Conservation (phyloP, 176 grass and related monocot genomes). For the Hordeum vulgare region MorexV3_pseudomolecules_assembly NC_058523.1:140108087-140108586, state of each 20-base stretch:
- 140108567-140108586: neutral
- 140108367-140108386: neutral
- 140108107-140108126: no score
- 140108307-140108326: neutral
- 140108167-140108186: no score
- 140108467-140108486: slow-evolving; percentile 1
- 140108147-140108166: no score
- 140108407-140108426: neutral
- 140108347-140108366: neutral
- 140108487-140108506: neutral
- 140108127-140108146: no score
- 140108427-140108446: neutral
- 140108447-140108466: neutral
- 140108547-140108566: neutral
- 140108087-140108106: no score
- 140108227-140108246: neutral
- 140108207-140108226: no score
- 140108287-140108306: neutral
- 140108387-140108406: neutral
- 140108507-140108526: neutral
- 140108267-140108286: neutral
- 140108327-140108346: neutral
- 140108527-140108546: neutral
- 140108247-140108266: neutral
- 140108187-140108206: no score